phyloP scores from a whole-genome alignment of 2,329 filamentous ascomycete species.

The Fusarium sublunatum region DNA sequence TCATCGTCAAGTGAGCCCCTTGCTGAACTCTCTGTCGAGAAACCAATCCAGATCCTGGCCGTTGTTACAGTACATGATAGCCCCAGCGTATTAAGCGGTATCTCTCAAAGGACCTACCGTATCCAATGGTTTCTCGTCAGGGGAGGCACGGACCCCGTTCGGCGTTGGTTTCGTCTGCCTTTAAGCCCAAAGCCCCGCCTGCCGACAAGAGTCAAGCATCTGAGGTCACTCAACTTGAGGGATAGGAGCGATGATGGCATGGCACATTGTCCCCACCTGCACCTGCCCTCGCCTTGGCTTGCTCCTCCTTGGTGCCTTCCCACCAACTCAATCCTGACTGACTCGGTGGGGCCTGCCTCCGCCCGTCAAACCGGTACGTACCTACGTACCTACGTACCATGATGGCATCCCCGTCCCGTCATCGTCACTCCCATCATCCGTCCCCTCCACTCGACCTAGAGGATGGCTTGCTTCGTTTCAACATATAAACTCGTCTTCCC shows the following conservation, averaged over 20 bases:
- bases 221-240: constrained; percentile 24
- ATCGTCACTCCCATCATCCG: constrained; percentile 11
- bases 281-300: constrained; percentile 5
- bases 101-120: neutral
- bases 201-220: constrained; percentile 8
- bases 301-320: neutral
- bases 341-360: constrained; percentile 6
- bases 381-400: constrained; percentile 16
- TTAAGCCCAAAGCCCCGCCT: constrained; percentile 12
- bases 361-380: constrained; percentile 15
- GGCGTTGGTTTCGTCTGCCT: neutral
- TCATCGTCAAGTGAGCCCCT: constrained; percentile 12
- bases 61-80: neutral
- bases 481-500: constrained; percentile 43
- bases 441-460: constrained; percentile 7
- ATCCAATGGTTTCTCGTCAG: constrained; percentile 7
- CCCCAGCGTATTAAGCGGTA: neutral
- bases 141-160: constrained; percentile 8
- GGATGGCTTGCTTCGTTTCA: constrained; percentile 22
- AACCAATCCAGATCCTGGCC: neutral
- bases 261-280: constrained; percentile 23
- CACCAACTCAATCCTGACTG: constrained; percentile 15
- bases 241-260: constrained; percentile 35
- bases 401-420: constrained; percentile 29
- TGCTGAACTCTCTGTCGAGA: neutral